Evolutionary conservation across 176 grass and related monocot genomes (phyloP).

Genomic region (Oryza nivara): DNA sequence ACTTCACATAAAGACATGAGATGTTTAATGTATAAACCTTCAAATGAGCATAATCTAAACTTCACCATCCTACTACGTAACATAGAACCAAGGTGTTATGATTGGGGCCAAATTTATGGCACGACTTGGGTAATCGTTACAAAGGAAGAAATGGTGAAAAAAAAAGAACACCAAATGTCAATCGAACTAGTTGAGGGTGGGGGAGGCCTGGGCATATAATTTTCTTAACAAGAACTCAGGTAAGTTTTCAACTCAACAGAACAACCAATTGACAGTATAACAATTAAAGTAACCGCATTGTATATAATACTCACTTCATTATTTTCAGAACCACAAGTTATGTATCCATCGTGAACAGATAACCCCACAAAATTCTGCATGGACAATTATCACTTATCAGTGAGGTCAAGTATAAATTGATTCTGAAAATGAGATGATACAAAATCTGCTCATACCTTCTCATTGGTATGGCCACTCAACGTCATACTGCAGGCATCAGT

Average conservation of each 20-base stretch:
- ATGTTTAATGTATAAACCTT: neutral
- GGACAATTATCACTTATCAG: slow-evolving; percentile 33
- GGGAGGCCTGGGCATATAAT: neutral
- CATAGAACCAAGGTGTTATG: neutral
- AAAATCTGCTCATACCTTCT: slow-evolving; percentile 63
- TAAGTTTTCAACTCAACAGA: neutral
- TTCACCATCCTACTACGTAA: neutral
- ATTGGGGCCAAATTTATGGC: neutral
- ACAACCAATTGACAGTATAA: slow-evolving; percentile 12
- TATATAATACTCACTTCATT: slow-evolving; percentile 79
- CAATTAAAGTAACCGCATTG: slow-evolving; percentile 18
- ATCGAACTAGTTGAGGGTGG: neutral
- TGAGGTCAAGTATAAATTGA: slow-evolving; percentile 20
- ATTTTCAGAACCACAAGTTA: slow-evolving; percentile 93
- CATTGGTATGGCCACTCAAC: slow-evolving; percentile 87
- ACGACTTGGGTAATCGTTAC: neutral
- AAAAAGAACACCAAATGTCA: neutral
- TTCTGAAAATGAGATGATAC: slow-evolving; percentile 17
- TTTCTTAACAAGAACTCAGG: neutral
- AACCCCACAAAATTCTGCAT: slow-evolving; percentile 99
- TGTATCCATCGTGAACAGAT: slow-evolving; percentile 90
- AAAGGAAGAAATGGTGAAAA: neutral
- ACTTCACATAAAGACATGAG: neutral
- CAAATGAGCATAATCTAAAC: slow-evolving; percentile 3
- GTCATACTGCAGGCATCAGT: slow-evolving; percentile 68